phyloP scores from a whole-genome alignment of 2,329 filamentous ascomycete genomes.

The Camillea tinctor region DNA sequence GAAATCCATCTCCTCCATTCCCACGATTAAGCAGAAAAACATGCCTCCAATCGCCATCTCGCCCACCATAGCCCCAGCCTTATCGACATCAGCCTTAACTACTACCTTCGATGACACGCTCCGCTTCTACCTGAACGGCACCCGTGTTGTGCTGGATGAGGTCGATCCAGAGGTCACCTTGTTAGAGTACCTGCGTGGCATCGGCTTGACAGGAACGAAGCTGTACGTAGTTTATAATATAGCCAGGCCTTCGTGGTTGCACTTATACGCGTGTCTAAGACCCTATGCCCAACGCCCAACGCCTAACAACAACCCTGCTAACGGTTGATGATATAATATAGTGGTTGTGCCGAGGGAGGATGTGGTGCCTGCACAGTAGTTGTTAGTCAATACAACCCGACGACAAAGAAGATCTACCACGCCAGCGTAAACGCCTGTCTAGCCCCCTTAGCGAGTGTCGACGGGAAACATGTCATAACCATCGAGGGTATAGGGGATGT shows the following conservation, averaged over 20 bases:
- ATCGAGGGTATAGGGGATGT: slow-evolving; percentile 93
- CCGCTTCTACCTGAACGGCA: slow-evolving; percentile 92
- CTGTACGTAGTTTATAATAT: slow-evolving; percentile 59
- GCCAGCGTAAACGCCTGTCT: slow-evolving; percentile 95
- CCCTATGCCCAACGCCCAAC: too few species aligned
- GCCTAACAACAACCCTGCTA: too few species aligned
- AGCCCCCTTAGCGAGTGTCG: slow-evolving; percentile 86
- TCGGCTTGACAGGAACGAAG: slow-evolving; percentile 94
- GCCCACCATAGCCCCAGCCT: slow-evolving; percentile 40
- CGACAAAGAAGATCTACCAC: slow-evolving; percentile 90
- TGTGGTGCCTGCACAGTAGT: slow-evolving; percentile 97
- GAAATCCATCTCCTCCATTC: background rate
- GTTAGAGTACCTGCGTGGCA: slow-evolving; percentile 87
- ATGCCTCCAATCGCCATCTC: slow-evolving; percentile 60
- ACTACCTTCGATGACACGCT: slow-evolving; percentile 82
- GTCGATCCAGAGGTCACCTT: slow-evolving; percentile 90
- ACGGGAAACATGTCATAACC: slow-evolving; percentile 97
- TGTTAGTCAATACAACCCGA: slow-evolving; percentile 89
- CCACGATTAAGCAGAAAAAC: background rate
- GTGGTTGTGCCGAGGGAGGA: slow-evolving; percentile 90
- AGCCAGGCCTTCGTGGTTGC: too few species aligned
- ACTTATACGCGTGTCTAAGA: background rate
- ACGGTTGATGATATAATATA: slow-evolving; percentile 27
- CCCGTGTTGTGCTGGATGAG: slow-evolving; percentile 79
- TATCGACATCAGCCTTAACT: slow-evolving; percentile 56